Evolutionary conservation across 305 asterid genomes (phyloP).

Genomic region (Nicotiana rustica): DNA sequence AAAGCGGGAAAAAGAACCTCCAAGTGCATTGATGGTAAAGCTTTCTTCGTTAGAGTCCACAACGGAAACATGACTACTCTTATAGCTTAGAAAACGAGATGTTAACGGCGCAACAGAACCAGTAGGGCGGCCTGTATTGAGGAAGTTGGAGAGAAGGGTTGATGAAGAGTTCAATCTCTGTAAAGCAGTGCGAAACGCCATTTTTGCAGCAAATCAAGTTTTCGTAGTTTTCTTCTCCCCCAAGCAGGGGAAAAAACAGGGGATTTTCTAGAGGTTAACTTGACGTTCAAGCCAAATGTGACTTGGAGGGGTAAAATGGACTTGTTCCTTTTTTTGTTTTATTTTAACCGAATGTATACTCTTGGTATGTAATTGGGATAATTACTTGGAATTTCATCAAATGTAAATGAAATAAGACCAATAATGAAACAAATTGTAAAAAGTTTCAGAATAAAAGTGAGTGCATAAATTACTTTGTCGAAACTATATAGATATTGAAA

Average conservation of each 20-base stretch:
- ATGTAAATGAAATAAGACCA: no score
- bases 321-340: background rate
- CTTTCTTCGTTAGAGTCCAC: background rate
- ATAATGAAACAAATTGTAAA: no score
- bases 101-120: background rate
- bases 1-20: conserved; percentile 25
- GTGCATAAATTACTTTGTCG: no score
- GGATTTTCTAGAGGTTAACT: background rate
- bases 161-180: conserved; percentile 15
- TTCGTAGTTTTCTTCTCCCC: background rate
- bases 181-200: conserved; percentile 21
- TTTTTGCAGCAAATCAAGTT: background rate
- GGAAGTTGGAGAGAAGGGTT: background rate
- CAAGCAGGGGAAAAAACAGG: background rate
- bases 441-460: no score
- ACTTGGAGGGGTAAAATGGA: background rate
- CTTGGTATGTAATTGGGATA: no score
- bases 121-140: background rate
- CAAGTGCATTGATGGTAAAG: conserved; percentile 22
- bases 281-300: background rate
- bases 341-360: no score
- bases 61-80: background rate
- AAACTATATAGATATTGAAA: no score
- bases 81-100: background rate
- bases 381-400: no score